Percentiles rank a stretch among this genome's conserved stretches.
Evolutionary conservation across 1,284 basidiomycete species (phyloP).

Genomic region (Stygiomarasmius scandens): DNA sequence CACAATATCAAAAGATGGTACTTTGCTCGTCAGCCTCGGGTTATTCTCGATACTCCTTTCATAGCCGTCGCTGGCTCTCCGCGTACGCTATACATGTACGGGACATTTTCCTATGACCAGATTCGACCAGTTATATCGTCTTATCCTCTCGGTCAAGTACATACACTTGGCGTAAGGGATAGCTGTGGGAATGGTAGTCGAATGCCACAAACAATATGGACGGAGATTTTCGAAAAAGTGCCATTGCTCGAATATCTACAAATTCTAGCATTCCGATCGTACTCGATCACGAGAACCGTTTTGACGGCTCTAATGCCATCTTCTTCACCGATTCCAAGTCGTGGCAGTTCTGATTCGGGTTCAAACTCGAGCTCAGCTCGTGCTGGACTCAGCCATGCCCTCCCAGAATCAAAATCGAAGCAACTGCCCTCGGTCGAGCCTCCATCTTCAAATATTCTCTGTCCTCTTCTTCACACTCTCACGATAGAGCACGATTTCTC

Average conservation of each 20-base stretch:
- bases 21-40: conserved; percentile 7
- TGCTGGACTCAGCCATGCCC: neutral
- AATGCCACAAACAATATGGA: conserved; percentile 7
- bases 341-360: neutral
- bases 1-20: conserved; percentile 10
- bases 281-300: conserved; percentile 10
- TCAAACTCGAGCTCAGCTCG: neutral
- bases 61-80: conserved; percentile 6
- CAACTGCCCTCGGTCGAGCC: neutral
- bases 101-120: conserved; percentile 3
- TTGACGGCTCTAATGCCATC: conserved; percentile 8
- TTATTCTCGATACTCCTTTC: conserved; percentile 8
- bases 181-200: conserved; percentile 8
- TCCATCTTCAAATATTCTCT: conserved; percentile 1
- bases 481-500: conserved; percentile 11
- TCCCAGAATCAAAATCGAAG: no score
- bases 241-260: conserved; percentile 4
- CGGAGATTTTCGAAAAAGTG: conserved; percentile 7
- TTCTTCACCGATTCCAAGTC: neutral
- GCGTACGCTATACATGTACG: conserved; percentile 9
- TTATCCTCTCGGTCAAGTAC: conserved; percentile 4
- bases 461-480: conserved; percentile 6
- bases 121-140: neutral
- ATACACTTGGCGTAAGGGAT: conserved; percentile 8
- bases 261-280: conserved; percentile 10